Base-by-base conservation (phyloP, 306 rosid species). In the Castanea sativa region DNA sequence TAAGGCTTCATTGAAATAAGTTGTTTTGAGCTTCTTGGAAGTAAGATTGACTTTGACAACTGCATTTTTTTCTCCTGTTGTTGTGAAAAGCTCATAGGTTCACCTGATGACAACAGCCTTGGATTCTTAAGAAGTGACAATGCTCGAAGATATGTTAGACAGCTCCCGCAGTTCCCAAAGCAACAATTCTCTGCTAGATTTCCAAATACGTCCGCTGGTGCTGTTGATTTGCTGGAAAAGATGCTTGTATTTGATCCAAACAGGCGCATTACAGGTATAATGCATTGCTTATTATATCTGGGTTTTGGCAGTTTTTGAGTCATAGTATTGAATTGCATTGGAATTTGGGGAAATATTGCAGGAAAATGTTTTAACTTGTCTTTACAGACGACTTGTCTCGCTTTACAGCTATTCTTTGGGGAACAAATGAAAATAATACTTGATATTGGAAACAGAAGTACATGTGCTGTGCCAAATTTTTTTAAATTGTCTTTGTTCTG, bases 181-280 rank as follows among this genome's bases (percentile, higher is more conserved):
- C 93, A 90, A 58, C 79, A 78, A 30, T 92, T 95, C 76, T 84
- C 91, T 59, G n/a, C 81, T 68, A 84, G 87, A 81, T 95, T 95
- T 83, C 93, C 93, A 55, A 79, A 71, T 61, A 90, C 88, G 90
- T 91, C 98, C 79, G 83, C 94, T 13, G 93, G 87, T 16, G 96
- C 96, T 64, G 83, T 90, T 25, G 97, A 95, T 92, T 90, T 95
- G 79, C 91, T 95, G 9, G 98, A 93, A 86, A 95, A 95, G 89
- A 93, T 95, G 99, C 98, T 93, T 20, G 32, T 95, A 85, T 95
- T 95, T 84, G 99, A 95, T 83, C 99, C 98, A 15, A 86, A 82
- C 81, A 89, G 83, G 88, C 99, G 98, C 64, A 93, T 95, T 87
- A 89, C 94, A 83, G 98, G 99, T 95, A 92, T 77, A 45, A 60